These are phyloP conservation scores for Tetrapisispora nanseiensis DNA, from an alignment of 805 yeast species.

Conservation along the genomic window DNA sequence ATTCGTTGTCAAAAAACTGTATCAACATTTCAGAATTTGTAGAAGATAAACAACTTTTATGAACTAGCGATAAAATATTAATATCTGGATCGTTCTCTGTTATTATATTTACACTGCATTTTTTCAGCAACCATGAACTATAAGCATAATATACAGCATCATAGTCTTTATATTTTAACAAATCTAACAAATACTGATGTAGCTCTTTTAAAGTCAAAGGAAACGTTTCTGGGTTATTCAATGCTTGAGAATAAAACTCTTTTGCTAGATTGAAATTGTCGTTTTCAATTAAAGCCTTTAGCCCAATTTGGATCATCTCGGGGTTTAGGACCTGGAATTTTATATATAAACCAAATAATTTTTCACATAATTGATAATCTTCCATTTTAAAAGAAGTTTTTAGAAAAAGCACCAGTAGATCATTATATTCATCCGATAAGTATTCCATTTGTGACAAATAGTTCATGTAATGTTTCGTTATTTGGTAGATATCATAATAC, in stretches of 20 bases:
- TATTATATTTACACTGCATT: conserved; percentile 2
- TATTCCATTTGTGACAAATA: conserved; percentile 4
- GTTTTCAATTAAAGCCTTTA: conserved; percentile 21
- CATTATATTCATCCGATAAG: conserved; percentile 1
- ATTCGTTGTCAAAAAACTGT: conserved; percentile 10
- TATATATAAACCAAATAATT: conserved; percentile 22
- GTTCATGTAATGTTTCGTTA: conserved; percentile 10
- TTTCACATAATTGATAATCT: conserved; percentile 19
- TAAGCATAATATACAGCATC: conserved; percentile 15
- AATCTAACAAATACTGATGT: conserved; percentile 11
- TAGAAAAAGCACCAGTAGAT: conserved; percentile 13
- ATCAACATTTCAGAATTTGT: conserved; percentile 7
- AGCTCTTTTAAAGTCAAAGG: conserved; percentile 15
- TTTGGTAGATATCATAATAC: conserved; percentile 14
- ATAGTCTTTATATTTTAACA: conserved; percentile 13
- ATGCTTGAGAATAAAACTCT: conserved; percentile 24
- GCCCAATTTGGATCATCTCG: conserved; percentile 16
- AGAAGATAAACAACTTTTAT: conserved; percentile 11
- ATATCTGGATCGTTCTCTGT: conserved; percentile 7
- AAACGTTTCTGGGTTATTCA: conserved; percentile 24
- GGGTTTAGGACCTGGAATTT: conserved; percentile 16
- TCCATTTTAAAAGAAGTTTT: conserved; percentile 12
- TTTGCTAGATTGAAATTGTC: conserved; percentile 23
- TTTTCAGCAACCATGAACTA: conserved; percentile 18
- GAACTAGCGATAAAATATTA: conserved; percentile 14